phyloP scores from a whole-genome alignment of 352 stramenopile genomes.

The Sclerospora graminicola region DNA sequence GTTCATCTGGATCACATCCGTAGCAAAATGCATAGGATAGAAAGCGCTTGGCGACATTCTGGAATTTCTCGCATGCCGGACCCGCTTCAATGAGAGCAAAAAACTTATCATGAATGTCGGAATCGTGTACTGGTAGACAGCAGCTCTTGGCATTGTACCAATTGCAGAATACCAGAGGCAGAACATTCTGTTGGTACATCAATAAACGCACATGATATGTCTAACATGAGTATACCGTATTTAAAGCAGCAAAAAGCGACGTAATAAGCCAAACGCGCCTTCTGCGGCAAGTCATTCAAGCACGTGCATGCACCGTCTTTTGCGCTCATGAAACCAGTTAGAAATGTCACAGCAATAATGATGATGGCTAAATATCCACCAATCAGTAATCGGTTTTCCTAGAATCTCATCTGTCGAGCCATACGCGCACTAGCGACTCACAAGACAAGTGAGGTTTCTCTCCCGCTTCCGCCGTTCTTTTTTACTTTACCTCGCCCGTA shows the following conservation, averaged over 20 bases:
- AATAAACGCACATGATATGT: background rate
- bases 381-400: slow-evolving; percentile 1
- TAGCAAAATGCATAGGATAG: too few relatives aligned
- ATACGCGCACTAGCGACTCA: too few relatives aligned
- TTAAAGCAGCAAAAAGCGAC: too few relatives aligned
- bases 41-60: too few relatives aligned
- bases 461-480: slow-evolving; percentile 1
- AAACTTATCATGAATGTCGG: slow-evolving; percentile 51
- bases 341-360: background rate
- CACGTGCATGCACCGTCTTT: slow-evolving; percentile 13
- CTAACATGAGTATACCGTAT: too few relatives aligned
- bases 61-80: too few relatives aligned
- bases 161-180: slow-evolving; percentile 67
- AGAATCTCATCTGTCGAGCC: slow-evolving; percentile 10
- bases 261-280: too few relatives aligned
- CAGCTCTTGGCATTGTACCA: slow-evolving; percentile 55
- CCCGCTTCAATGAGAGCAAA: slow-evolving; percentile 51
- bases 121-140: slow-evolving; percentile 56
- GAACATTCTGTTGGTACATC: slow-evolving; percentile 31
- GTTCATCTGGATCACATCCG: too few relatives aligned
- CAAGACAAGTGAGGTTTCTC: background rate
- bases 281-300: slow-evolving; percentile 17
- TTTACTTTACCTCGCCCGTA: background rate
- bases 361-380: background rate
- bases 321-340: background rate